Evolutionary conservation across 345 rosid species (phyloP), one percentile per base, ranked within the genome.

Genomic region (Sisymbrium altissimum): DNA sequence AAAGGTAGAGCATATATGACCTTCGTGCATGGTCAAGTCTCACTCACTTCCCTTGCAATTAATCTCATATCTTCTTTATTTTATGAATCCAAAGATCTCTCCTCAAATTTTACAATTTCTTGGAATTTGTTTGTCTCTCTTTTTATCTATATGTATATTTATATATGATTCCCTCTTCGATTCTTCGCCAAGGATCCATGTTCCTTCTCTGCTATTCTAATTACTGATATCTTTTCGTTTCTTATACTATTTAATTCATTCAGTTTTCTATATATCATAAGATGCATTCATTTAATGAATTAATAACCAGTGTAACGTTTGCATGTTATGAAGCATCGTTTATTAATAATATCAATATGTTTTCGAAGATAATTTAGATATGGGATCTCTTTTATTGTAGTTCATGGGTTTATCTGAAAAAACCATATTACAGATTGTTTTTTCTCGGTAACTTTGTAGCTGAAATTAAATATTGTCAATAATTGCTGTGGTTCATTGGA

Each of bases 31-130:
- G 46, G 73, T 67, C 73, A 75, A 68, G 72, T 48, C 44, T 61
- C 70, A 53, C 41, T 61, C 17, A 23, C 58, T 67, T 67, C 18
- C 54, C 44, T n/a, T 29, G 5, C 57, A 33, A 39, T 32, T 52
- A 67, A 32, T 41, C 49, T 60, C 57, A 9, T 54, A 19, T 7
- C 4, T 32, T 52, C n/a, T 55, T 27, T 35, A 6, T 30, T n/a
- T 60, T 46, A 17, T 57, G 55, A 14, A 77, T 30, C 65, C 59
- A 69, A 71, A 77, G 39, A 57, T 71, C 68, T 57, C 68, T 71
- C 72, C 76, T 77, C 60, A 64, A 56, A 39, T 71, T 77, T 77
- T 39, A 65, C 80, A 71, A 70, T 76, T 64, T 71, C 72, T 77
- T 49, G 72, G 76, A 77, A 77, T 77, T 77, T 71, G 80, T 70